phyloP scores from a whole-genome alignment of 2,329 filamentous ascomycete genomes.

The Talaromyces piceae region DNA sequence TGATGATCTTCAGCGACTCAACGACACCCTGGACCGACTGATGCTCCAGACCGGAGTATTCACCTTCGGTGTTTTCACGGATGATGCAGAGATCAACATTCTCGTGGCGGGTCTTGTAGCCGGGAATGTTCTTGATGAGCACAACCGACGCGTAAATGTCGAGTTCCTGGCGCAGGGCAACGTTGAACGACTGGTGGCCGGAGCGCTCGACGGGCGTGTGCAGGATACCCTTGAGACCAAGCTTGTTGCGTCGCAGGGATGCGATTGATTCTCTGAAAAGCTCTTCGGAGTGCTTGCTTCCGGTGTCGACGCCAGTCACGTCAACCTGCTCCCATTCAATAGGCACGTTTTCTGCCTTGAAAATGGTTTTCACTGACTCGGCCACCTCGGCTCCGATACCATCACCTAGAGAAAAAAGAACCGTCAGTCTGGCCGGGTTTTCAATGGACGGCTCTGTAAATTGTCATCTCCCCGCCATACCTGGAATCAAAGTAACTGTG shows the following conservation, averaged over 20 bases:
- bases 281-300: constrained; percentile 81
- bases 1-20: constrained; percentile 99
- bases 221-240: constrained; percentile 96
- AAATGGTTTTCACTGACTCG: constrained; percentile 97
- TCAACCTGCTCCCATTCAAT: constrained; percentile 99
- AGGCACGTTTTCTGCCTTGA: constrained; percentile 98
- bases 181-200: constrained; percentile 99
- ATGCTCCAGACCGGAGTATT: constrained; percentile 98
- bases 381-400: constrained; percentile 97
- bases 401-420: constrained; percentile 50
- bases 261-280: constrained; percentile 93
- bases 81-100: constrained; percentile 98
- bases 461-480: constrained; percentile 38
- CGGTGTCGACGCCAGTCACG: constrained; percentile 81
- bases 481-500: constrained; percentile 96
- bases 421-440: neutral
- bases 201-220: constrained; percentile 96
- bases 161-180: constrained; percentile 96
- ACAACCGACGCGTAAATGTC: constrained; percentile 99
- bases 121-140: constrained; percentile 98
- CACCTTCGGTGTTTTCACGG: constrained; percentile 99
- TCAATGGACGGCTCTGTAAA: neutral
- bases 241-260: constrained; percentile 96
- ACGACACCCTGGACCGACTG: constrained; percentile 94
- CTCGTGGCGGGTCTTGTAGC: constrained; percentile 95